Percentiles rank a stretch among this genome's conserved stretches.
phyloP scores from a whole-genome alignment of 176 grass and related monocot genomes.

The Lolium perenne region DNA sequence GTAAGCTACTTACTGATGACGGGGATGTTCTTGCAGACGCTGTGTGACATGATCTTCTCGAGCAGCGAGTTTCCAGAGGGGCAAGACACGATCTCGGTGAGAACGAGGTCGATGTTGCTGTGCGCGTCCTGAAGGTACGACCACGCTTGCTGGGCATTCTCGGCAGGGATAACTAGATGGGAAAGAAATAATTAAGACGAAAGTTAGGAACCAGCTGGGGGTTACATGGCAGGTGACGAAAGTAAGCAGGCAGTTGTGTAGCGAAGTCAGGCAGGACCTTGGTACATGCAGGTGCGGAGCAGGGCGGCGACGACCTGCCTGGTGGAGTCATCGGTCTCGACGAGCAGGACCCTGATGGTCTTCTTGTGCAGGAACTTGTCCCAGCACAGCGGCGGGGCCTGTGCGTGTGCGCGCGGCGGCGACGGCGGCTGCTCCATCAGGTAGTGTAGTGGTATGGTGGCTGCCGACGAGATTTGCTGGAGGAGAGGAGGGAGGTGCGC shows the following conservation, averaged over 20 bases:
- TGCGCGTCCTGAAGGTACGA: constrained; percentile 64
- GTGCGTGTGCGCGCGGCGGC: too few species aligned
- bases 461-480: constrained; percentile 1
- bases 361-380: constrained; percentile 23
- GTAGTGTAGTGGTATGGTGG: background rate
- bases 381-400: constrained; percentile 10
- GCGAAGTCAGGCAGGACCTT: background rate
- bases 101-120: constrained; percentile 79
- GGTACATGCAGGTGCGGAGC: constrained; percentile 19
- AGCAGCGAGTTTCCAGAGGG: constrained; percentile 28
- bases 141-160: constrained; percentile 81
- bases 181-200: too few species aligned
- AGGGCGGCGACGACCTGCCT: constrained; percentile 21
- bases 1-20: constrained; percentile 80
- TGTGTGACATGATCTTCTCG: constrained; percentile 78
- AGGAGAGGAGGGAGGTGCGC: background rate
- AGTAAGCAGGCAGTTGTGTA: background rate
- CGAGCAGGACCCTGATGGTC: constrained; percentile 27
- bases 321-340: constrained; percentile 21
- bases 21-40: constrained; percentile 74
- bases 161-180: constrained; percentile 61
- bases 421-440: background rate
- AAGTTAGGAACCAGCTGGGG: background rate
- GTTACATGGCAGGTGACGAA: background rate
- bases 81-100: constrained; percentile 72